phyloP scores from a whole-genome alignment of 805 yeast genomes.

The Candida palmyrensis region DNA sequence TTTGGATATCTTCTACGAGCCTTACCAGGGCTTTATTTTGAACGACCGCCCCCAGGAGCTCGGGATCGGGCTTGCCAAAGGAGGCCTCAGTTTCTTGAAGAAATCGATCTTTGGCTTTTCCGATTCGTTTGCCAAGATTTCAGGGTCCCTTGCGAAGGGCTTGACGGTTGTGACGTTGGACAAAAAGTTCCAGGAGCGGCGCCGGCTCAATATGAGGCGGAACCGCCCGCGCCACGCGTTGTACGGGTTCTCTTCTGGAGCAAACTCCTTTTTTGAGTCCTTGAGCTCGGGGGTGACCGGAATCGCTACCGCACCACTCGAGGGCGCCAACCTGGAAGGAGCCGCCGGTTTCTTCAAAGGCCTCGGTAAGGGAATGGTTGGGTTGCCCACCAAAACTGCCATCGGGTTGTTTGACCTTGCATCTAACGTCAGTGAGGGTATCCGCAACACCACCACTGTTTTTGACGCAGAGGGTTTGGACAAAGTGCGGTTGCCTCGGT shows the following conservation, averaged over 20 bases:
- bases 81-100: constrained; percentile 89
- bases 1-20: constrained; percentile 93
- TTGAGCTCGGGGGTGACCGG: constrained; percentile 86
- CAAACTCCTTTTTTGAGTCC: constrained; percentile 83
- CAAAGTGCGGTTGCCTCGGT: constrained; percentile 79
- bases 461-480: constrained; percentile 75
- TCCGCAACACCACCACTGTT: constrained; percentile 85
- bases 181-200: constrained; percentile 71
- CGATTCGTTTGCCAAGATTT: constrained; percentile 87
- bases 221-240: constrained; percentile 82
- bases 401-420: constrained; percentile 93
- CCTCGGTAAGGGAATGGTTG: constrained; percentile 89
- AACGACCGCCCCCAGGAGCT: constrained; percentile 94
- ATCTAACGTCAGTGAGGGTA: constrained; percentile 88
- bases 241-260: constrained; percentile 80
- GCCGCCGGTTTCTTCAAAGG: constrained; percentile 92
- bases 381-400: constrained; percentile 94
- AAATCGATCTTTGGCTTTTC: constrained; percentile 93
- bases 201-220: constrained; percentile 68
- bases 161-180: constrained; percentile 88
- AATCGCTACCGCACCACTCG: constrained; percentile 82
- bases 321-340: constrained; percentile 87
- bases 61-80: constrained; percentile 93
- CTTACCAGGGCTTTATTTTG: constrained; percentile 91
- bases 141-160: constrained; percentile 94